Conservation (phyloP, 1,139 yeast genomes). For the Taphrina populina region DNA sequence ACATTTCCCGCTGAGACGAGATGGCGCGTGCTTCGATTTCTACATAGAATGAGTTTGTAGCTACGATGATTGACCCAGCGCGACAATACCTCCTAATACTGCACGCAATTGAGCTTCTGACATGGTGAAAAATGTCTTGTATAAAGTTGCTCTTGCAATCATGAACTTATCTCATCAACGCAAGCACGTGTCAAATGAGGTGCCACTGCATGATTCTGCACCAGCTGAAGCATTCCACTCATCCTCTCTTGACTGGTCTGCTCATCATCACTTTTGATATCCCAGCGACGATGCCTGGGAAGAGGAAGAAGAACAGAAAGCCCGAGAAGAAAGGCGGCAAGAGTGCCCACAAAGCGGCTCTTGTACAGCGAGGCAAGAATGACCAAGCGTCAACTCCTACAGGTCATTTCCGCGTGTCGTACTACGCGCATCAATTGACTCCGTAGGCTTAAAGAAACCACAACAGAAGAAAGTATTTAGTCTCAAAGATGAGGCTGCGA, state of each 20-base stretch:
- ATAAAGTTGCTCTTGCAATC: neutral
- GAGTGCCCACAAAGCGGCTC: neutral
- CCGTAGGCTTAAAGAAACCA: neutral
- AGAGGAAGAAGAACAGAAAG: constrained; percentile 24
- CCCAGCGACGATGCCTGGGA: constrained; percentile 21
- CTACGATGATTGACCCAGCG: too few relatives aligned
- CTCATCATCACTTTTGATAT: neutral
- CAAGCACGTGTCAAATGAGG: too few relatives aligned
- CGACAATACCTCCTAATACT: constrained; percentile 3
- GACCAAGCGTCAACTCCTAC: neutral
- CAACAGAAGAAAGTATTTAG: constrained; percentile 9
- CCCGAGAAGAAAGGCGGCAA: constrained; percentile 10
- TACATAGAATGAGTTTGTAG: neutral
- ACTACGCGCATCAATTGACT: neutral
- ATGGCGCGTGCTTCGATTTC: constrained; percentile 31
- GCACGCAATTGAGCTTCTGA: constrained; percentile 22
- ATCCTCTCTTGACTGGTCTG: too few relatives aligned
- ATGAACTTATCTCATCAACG: too few relatives aligned
- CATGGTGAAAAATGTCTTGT: neutral
- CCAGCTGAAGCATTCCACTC: too few relatives aligned
- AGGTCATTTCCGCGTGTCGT: neutral
- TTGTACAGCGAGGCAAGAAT: neutral
- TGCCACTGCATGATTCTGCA: too few relatives aligned
- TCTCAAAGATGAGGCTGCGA: constrained; percentile 20
- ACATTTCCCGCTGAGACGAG: constrained; percentile 25